Evolutionary conservation across 352 stramenopile species (phyloP).

Genomic region (Phytophthora pini): DNA sequence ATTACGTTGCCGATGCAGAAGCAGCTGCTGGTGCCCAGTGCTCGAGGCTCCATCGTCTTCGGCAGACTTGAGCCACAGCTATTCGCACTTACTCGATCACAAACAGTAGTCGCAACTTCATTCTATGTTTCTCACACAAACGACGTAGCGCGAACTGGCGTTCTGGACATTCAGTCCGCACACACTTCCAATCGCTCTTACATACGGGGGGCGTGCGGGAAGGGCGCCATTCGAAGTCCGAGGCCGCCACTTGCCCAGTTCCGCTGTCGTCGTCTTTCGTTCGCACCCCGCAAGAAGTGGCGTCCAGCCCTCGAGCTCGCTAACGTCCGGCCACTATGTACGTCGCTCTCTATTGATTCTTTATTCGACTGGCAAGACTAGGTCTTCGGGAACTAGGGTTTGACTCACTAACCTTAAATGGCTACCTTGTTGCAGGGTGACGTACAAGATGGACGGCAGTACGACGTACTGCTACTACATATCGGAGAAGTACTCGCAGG

Average conservation of each 20-base stretch:
- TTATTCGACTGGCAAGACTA: conserved; percentile 5
- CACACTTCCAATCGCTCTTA: conserved; percentile 10
- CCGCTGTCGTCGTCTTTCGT: conserved; percentile 1
- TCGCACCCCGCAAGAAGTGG: neutral
- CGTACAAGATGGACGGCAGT: conserved; percentile 77
- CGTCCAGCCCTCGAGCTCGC: conserved; percentile 9
- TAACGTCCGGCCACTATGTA: conserved; percentile 34
- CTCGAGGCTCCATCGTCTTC: neutral
- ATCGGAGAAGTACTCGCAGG: conserved; percentile 59
- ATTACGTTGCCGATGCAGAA: neutral
- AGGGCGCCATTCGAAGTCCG: conserved; percentile 5
- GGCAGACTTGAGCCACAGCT: neutral
- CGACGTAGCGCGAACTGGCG: conserved; percentile 38
- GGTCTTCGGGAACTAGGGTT: conserved; percentile 5
- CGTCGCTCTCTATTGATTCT: conserved; percentile 2
- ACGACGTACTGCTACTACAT: conserved; percentile 89
- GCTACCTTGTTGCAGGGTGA: conserved; percentile 34
- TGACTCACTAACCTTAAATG: neutral
- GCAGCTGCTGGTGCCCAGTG: conserved; percentile 8
- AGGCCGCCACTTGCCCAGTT: conserved; percentile 11
- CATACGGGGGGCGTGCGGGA: conserved; percentile 7
- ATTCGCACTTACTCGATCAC: conserved; percentile 21
- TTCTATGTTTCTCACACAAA: conserved; percentile 31
- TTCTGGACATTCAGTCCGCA: conserved; percentile 26
- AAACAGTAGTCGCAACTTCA: conserved; percentile 14